Percentiles rank a stretch among this genome's conserved stretches.
Evolutionary conservation across 2,329 filamentous ascomycete genomes (phyloP).

Genomic region (Microcyclosporella mali): DNA sequence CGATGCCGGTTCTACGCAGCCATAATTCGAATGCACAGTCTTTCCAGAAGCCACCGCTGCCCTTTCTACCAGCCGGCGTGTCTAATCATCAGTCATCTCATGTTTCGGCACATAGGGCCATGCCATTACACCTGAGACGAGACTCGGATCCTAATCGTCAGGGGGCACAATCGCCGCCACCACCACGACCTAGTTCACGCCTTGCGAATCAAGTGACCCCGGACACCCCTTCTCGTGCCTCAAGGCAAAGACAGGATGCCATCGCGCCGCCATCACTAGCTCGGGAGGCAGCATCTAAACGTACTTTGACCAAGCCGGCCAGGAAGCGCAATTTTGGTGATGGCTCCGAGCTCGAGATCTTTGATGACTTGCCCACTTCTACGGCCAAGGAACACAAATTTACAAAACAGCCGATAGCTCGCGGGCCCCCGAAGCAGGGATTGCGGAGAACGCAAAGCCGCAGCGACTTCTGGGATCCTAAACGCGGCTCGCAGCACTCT

Average conservation of each 20-base stretch:
- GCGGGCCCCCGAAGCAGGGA: slow-evolving; percentile 55
- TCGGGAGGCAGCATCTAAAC: slow-evolving; percentile 53
- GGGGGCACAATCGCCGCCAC: slow-evolving; percentile 39
- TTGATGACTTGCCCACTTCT: slow-evolving; percentile 92
- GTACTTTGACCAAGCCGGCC: slow-evolving; percentile 67
- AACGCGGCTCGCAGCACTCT: slow-evolving; percentile 17
- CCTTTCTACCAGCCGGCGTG: slow-evolving; percentile 73
- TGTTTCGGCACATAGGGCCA: slow-evolving; percentile 56
- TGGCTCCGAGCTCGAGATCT: slow-evolving; percentile 83
- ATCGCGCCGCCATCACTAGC: slow-evolving; percentile 46
- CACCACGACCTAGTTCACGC: slow-evolving; percentile 38
- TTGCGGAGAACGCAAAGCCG: slow-evolving; percentile 26
- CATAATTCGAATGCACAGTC: slow-evolving; percentile 30
- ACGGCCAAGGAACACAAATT: slow-evolving; percentile 73
- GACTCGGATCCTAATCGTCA: slow-evolving; percentile 62
- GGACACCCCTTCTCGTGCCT: slow-evolving; percentile 45
- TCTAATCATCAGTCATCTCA: slow-evolving; percentile 73
- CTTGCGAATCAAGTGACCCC: slow-evolving; percentile 44
- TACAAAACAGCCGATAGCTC: slow-evolving; percentile 68
- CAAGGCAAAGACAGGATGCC: slow-evolving; percentile 28
- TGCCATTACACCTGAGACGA: slow-evolving; percentile 66
- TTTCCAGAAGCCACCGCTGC: slow-evolving; percentile 61
- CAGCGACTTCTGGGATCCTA: slow-evolving; percentile 26
- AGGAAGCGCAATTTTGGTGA: slow-evolving; percentile 75
- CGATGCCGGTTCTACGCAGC: slow-evolving; percentile 52